A percentile compares a stretch with the other conserved stretches of the same genome.
Conservation (phyloP, 1,284 basidiomycete species). For the Apiotrichum brassicae region DNA sequence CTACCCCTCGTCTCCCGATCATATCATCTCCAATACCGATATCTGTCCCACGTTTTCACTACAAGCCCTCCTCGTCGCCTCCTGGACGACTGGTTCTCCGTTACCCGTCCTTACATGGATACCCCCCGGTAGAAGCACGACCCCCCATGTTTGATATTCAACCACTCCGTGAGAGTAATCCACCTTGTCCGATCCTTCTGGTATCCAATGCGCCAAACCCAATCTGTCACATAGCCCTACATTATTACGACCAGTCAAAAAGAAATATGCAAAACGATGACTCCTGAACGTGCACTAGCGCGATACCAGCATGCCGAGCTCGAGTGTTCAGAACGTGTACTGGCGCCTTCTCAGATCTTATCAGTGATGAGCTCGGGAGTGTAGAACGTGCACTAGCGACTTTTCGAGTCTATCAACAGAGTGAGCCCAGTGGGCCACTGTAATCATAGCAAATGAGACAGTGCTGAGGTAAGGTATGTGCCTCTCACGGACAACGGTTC, state of each 20-base stretch:
- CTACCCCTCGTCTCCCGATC: background rate
- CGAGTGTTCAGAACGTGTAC: too few relatives aligned
- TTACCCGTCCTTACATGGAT: background rate
- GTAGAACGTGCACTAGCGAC: too few relatives aligned
- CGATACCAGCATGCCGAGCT: too few relatives aligned
- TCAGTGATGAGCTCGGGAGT: too few relatives aligned
- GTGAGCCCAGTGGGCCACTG: too few relatives aligned
- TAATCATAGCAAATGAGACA: too few relatives aligned
- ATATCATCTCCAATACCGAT: too few relatives aligned
- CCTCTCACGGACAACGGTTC: too few relatives aligned
- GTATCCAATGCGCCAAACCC: background rate
- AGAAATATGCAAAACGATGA: background rate
- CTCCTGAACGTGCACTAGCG: background rate
- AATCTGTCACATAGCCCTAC: constrained; percentile 3
- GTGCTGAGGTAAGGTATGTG: too few relatives aligned
- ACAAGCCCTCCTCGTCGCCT: background rate
- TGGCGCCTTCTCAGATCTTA: too few relatives aligned
- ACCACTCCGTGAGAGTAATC: background rate
- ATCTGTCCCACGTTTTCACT: background rate
- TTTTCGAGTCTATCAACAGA: too few relatives aligned
- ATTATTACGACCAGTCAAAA: constrained; percentile 4
- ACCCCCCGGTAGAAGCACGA: constrained; percentile 1
- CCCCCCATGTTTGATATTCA: background rate
- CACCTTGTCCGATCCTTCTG: background rate
- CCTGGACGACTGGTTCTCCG: background rate